Percentiles rank a stretch among this genome's conserved stretches.
phyloP scores from a whole-genome alignment of 768 basidiomycete species.

The Cubamyces sp. region DNA sequence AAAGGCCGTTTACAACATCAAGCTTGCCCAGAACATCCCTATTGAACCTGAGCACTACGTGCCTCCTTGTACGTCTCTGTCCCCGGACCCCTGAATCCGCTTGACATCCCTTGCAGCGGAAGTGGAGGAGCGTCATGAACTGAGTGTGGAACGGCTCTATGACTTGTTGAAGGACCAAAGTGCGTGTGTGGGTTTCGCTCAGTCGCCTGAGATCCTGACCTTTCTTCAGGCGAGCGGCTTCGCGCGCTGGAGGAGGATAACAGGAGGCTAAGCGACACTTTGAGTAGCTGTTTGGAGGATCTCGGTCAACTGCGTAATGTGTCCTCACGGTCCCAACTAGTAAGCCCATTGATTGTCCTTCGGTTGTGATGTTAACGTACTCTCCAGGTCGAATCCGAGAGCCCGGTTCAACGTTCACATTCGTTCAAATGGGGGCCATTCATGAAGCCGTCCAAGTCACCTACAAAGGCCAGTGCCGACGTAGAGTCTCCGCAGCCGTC shows the following conservation, averaged over 20 bases:
- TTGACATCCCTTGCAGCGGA: conserved; percentile 48
- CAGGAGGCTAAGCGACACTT: conserved; percentile 59
- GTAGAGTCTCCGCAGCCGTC: conserved; percentile 81
- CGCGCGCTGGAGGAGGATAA: conserved; percentile 79
- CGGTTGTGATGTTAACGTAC: neutral
- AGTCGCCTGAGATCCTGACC: neutral
- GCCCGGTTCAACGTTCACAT: conserved; percentile 65
- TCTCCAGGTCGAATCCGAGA: conserved; percentile 26
- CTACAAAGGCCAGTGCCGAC: conserved; percentile 61
- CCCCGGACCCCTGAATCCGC: neutral
- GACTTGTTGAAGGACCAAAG: conserved; percentile 77
- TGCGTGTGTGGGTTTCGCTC: conserved; percentile 35
- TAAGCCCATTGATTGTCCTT: conserved; percentile 1
- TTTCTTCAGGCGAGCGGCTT: conserved; percentile 65
- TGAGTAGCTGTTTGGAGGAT: conserved; percentile 72
- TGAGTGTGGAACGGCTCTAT: conserved; percentile 70
- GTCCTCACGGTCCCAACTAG: conserved; percentile 11
- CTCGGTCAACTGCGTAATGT: conserved; percentile 45
- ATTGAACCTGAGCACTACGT: conserved; percentile 86
- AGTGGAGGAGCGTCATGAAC: conserved; percentile 54
- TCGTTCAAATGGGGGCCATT: conserved; percentile 92
- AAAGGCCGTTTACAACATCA: conserved; percentile 89
- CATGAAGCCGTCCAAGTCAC: conserved; percentile 75
- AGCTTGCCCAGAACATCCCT: conserved; percentile 80
- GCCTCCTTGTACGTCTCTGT: conserved; percentile 73